Evolutionary conservation across 2,329 filamentous ascomycete genomes (phyloP).

Genomic region (Stachybotrys elegans): DNA sequence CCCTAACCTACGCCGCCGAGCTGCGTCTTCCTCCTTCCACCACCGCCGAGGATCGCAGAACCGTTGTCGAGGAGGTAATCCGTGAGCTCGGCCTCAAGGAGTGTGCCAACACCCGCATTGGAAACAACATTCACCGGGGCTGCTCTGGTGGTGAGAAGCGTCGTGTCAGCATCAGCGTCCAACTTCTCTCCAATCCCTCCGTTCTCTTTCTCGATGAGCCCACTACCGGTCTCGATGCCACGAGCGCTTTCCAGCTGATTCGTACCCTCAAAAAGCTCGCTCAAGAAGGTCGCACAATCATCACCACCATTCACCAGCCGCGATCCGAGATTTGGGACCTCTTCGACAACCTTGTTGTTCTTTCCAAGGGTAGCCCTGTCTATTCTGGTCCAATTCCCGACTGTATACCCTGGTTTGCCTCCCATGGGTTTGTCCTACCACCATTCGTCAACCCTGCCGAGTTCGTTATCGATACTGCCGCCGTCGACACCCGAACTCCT

Average conservation of each 20-base stretch:
- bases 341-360: slow-evolving; percentile 66
- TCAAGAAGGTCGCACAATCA: slow-evolving; percentile 62
- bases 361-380: slow-evolving; percentile 62
- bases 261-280: slow-evolving; percentile 65
- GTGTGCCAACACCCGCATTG: slow-evolving; percentile 70
- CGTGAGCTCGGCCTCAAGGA: slow-evolving; percentile 71
- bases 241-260: slow-evolving; percentile 69
- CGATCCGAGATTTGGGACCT: slow-evolving; percentile 75
- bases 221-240: slow-evolving; percentile 72
- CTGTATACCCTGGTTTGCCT: slow-evolving; percentile 60
- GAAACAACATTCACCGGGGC: slow-evolving; percentile 64
- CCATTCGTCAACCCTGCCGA: slow-evolving; percentile 75
- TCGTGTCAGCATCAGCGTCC: slow-evolving; percentile 71
- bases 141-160: slow-evolving; percentile 78
- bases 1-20: slow-evolving; percentile 67
- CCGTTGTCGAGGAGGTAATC: slow-evolving; percentile 71
- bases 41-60: slow-evolving; percentile 50
- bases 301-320: slow-evolving; percentile 73
- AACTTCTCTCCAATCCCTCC: slow-evolving; percentile 73
- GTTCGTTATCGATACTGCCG: slow-evolving; percentile 68
- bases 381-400: slow-evolving; percentile 58
- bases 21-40: slow-evolving; percentile 62
- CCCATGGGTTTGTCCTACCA: slow-evolving; percentile 56
- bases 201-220: slow-evolving; percentile 76
- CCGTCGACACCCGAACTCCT: slow-evolving; percentile 65